Base-by-base conservation (phyloP, 2,329 filamentous ascomycete species). In the Nothophaeocryptopus gaeumannii region DNA sequence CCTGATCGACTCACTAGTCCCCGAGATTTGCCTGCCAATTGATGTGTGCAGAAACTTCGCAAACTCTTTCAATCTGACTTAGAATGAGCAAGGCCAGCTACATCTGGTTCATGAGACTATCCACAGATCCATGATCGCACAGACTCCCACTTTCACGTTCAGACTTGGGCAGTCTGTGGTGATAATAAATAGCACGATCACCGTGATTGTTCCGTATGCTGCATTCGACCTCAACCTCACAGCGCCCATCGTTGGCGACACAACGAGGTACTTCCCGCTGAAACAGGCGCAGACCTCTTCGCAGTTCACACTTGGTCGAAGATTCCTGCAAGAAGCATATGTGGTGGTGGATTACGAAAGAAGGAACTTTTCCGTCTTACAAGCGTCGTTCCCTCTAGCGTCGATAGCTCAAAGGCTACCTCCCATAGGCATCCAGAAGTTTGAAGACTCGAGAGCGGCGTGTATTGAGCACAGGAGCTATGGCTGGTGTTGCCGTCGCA, bases 251-350 rank as follows among this genome's bases (percentile, higher is more conserved):
- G 63, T 85, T 8, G 72, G 81, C 45, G 81, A 83, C 58, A 76
- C 80, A 38, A 81, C 79, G 1, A 78, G 39, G 10, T 89, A 88
- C 62, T 88, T 88, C 50, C 29, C 16, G 15, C 29, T 20, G 16
- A 40, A 10, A 31, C 15, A 9, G n/a, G 20, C 2, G 8, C 11
- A 31, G 39, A 41, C 8, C n/a, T 20, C 5, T 16, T 20, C 13
- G 12, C 12, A 9, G 15, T 8, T 81, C 64, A 78, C 84, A 10
- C 75, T 89, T 33, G 85, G 85, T 8, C 76, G 84, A 33, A 78
- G 80, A 0, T 88, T 89, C 55, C 70, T 89, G 47, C 85, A 89
- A 63, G 85, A 88, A 66, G 78, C 84, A 1, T 77, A 77, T 49
- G 47, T 78, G 41, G 70, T 66, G 4, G 73, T 75, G 5, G 73